These are phyloP conservation scores for Carallia brachiata DNA, from an alignment of 345 rosid genomes.

Conservation along the genomic window DNA sequence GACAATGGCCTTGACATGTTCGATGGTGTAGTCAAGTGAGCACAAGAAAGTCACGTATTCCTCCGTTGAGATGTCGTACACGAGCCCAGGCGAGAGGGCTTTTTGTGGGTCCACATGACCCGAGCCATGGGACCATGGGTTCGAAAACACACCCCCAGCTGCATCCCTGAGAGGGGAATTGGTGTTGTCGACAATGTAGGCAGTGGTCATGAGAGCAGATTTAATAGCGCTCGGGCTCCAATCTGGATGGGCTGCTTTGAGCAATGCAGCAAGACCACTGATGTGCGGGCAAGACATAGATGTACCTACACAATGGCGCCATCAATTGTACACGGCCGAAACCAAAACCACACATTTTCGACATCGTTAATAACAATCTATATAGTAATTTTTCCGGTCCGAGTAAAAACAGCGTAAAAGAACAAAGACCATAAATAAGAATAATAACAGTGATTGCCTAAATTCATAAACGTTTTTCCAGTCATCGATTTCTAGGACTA, in stretches of 20 bases:
- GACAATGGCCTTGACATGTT: slow-evolving; percentile 57
- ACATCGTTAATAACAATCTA: too few species aligned
- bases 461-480: too few species aligned
- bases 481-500: too few species aligned
- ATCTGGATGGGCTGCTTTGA: slow-evolving; percentile 78
- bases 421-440: too few species aligned
- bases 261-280: slow-evolving; percentile 80
- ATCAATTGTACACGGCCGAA: too few species aligned
- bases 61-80: slow-evolving; percentile 64
- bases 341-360: too few species aligned
- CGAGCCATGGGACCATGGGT: slow-evolving; percentile 69
- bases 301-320: slow-evolving; percentile 45
- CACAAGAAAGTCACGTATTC: slow-evolving; percentile 77
- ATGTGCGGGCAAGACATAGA: slow-evolving; percentile 98
- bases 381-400: too few species aligned
- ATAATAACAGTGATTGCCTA: too few species aligned
- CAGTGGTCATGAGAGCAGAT: slow-evolving; percentile 67
- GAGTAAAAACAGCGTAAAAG: too few species aligned
- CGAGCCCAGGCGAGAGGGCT: slow-evolving; percentile 81
- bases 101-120: slow-evolving; percentile 83
- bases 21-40: slow-evolving; percentile 59
- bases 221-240: slow-evolving; percentile 92
- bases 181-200: slow-evolving; percentile 55
- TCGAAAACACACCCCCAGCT: slow-evolving; percentile 50
- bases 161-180: slow-evolving; percentile 63